These are phyloP conservation scores for Paspalum notatum DNA, from an alignment of 176 grass and related monocot species.

Conservation along the genomic window DNA sequence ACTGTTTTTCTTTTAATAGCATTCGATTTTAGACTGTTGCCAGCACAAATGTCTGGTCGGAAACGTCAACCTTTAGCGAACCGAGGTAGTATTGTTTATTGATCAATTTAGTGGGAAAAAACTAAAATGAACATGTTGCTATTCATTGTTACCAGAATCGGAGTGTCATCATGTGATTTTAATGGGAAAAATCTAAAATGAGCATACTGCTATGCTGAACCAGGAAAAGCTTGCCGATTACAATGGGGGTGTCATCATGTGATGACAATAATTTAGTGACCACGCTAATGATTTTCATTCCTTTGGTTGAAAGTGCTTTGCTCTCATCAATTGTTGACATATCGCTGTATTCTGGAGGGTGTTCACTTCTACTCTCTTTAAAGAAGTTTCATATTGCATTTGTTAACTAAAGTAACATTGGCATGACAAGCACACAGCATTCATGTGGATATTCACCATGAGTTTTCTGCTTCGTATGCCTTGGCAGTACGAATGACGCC, in stretches of 20 bases:
- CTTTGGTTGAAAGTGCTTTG: not conserved
- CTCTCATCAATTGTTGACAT: not conserved
- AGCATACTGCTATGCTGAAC: too few species aligned
- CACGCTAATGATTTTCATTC: not conserved
- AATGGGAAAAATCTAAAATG: too few species aligned
- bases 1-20: not conserved
- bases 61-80: not conserved
- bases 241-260: not conserved
- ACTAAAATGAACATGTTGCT: not conserved
- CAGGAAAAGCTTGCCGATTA: too few species aligned
- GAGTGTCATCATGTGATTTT: not conserved
- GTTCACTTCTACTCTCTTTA: not conserved
- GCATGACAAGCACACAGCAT: not conserved
- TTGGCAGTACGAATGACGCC: constrained; percentile 85
- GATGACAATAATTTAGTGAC: not conserved
- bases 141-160: not conserved
- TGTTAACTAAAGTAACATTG: not conserved
- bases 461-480: constrained; percentile 7
- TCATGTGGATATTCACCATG: constrained; percentile 28
- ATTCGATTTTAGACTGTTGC: too few species aligned
- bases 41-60: too few species aligned
- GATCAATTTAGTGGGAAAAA: not conserved
- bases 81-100: not conserved
- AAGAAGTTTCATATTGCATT: constrained; percentile 8
- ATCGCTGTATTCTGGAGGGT: not conserved